Base-by-base conservation (phyloP, 768 basidiomycete species). In the Suillus fuscotomentosus region DNA sequence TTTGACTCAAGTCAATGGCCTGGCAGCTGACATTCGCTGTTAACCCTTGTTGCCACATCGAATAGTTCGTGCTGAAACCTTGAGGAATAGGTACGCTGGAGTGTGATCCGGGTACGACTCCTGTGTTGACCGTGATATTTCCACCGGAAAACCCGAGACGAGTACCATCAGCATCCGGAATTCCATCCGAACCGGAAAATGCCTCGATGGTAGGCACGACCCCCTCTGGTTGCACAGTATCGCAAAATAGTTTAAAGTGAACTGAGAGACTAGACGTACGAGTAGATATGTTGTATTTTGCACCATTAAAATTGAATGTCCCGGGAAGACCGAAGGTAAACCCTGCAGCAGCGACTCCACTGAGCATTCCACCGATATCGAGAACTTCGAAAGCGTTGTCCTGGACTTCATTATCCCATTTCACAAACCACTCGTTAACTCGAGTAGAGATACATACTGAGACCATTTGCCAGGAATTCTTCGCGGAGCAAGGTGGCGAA, bases 251-350 rank as follows among this genome's bases (percentile, higher is more conserved):
- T n/a, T 20, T 36, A 10, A 1, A 36, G 20, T 54, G 4, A 34
- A 10, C 31, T 54, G 53, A 11, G 53, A 3, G 11, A 10, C 11
- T 36, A 1, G 34, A 54, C 53, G 20, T 54, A 54, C 53, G 15
- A n/a, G 53, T 54, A n/a, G 70, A 70, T 14, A 66, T 3, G 22
- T 70, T 68, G n/a, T 71, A 71, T 24, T 61, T 45, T 43, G 22
- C 70, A 7, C 65, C 65, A 20, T 71, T 71, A 38, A 71, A 71
- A 17, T 62, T 42, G 14, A 65, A 51, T 27, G 67, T 60, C 8
- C 70, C 70, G 0, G 63, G 38, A 7, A 60, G 17, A 24, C 66
- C 63, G n/a, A 62, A 59, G 39, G 31, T 39, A 36, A n/a, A 47
- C 34, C 60, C 63, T 11, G 67, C 63, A 5, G 66, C 42, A 48